A percentile compares a stretch with the other conserved stretches of the same genome.
These are phyloP conservation scores for Breviolum minutum DNA, from an alignment of 73 alveolate genomes.

Conservation along the genomic window DNA sequence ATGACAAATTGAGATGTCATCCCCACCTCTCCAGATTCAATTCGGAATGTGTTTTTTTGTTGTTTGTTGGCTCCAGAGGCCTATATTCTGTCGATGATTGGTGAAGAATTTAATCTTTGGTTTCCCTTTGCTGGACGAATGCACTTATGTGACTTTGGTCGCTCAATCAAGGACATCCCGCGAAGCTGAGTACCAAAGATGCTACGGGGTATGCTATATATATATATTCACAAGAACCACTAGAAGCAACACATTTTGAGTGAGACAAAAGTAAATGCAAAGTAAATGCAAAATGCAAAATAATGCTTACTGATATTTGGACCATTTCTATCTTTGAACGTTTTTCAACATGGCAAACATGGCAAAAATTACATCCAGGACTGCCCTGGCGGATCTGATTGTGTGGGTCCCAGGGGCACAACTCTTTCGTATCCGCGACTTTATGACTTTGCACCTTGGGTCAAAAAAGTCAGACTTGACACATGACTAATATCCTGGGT, in stretches of 20 bases:
- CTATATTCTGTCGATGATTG: slow-evolving; percentile 65
- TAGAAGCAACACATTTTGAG: no score
- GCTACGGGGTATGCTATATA: no score
- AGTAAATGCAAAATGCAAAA: no score
- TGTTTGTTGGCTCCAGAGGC: neutral
- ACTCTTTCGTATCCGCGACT: slow-evolving; percentile 60
- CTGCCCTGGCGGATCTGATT: slow-evolving; percentile 49
- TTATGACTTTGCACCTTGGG: slow-evolving; percentile 37
- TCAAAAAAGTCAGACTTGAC: no score
- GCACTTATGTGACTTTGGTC: slow-evolving; percentile 74
- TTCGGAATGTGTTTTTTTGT: neutral
- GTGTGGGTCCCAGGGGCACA: slow-evolving; percentile 85
- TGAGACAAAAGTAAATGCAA: no score
- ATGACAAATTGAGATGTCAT: neutral
- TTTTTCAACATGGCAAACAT: no score
- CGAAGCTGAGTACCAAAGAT: neutral
- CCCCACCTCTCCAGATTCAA: neutral
- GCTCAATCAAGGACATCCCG: slow-evolving; percentile 18
- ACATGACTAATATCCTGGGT: no score
- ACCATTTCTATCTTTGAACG: no score
- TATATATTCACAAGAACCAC: no score
- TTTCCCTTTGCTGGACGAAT: slow-evolving; percentile 63
- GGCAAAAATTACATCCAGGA: slow-evolving; percentile 34
- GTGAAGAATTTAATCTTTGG: slow-evolving; percentile 58
- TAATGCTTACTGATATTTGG: no score